These are phyloP conservation scores for Xylariaceae sp. DNA, from an alignment of 2,329 filamentous ascomycete species.

Conservation along the genomic window DNA sequence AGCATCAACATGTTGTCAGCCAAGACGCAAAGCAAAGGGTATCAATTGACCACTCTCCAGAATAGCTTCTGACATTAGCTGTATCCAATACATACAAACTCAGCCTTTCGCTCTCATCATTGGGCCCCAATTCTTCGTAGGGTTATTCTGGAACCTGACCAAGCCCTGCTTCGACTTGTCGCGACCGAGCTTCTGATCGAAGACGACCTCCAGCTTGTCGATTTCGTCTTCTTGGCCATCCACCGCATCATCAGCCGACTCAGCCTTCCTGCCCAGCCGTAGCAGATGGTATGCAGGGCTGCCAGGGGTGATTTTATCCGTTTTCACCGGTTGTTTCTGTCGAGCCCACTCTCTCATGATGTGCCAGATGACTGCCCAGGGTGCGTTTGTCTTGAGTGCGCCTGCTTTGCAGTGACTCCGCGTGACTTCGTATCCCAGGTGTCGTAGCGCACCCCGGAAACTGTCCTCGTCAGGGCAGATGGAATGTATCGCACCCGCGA, in stretches of 20 bases:
- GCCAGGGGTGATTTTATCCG: constrained; percentile 59
- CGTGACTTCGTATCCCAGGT: constrained; percentile 74
- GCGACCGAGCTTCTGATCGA: constrained; percentile 73
- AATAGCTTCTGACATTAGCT: constrained; percentile 2
- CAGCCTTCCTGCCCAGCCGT: constrained; percentile 33
- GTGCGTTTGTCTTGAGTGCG: constrained; percentile 88
- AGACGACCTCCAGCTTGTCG: constrained; percentile 42
- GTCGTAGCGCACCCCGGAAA: constrained; percentile 71
- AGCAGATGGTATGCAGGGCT: constrained; percentile 67
- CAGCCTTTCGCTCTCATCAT: constrained; percentile 56
- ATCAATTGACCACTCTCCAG: constrained; percentile 15
- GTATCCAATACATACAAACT: constrained; percentile 23
- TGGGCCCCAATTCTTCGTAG: constrained; percentile 88
- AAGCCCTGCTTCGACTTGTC: constrained; percentile 61
- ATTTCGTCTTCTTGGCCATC: constrained; percentile 15
- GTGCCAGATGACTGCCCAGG: constrained; percentile 86
- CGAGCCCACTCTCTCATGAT: constrained; percentile 87
- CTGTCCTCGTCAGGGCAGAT: constrained; percentile 71
- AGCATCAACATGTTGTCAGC: too few species aligned
- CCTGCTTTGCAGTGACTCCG: constrained; percentile 85
- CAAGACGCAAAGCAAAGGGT: constrained; percentile 18
- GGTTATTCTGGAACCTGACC: constrained; percentile 84
- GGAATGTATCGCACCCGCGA: constrained; percentile 73
- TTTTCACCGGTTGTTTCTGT: constrained; percentile 71
- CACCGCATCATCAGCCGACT: constrained; percentile 13